Evolutionary conservation across 192 early-diverging fungal species (phyloP).

Genomic region (Mortierella claussenii): DNA sequence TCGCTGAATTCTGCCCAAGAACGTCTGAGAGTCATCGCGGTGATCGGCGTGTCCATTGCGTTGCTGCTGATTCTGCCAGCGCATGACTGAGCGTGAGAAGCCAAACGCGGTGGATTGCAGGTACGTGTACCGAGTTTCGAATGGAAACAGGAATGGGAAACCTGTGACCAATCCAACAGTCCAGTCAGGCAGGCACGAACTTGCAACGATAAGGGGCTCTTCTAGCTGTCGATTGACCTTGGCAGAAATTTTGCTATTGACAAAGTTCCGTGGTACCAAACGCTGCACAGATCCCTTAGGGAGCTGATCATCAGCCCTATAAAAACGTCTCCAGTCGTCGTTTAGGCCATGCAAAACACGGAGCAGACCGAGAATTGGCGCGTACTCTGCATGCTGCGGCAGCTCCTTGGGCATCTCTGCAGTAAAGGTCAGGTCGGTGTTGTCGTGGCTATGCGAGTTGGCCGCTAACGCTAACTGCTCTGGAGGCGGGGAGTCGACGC

Average conservation of each 20-base stretch:
- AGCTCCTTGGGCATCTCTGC: conserved; percentile 37
- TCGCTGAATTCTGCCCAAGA: conserved; percentile 78
- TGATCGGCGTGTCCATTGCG: conserved; percentile 54
- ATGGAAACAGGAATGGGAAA: conserved; percentile 85
- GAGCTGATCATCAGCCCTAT: conserved; percentile 20
- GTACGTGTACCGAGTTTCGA: conserved; percentile 81
- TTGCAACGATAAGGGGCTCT: conserved; percentile 90
- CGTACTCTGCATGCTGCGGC: conserved; percentile 28
- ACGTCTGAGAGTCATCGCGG: conserved; percentile 55
- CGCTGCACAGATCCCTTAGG: conserved; percentile 19
- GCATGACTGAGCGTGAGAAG: conserved; percentile 78
- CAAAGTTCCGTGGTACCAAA: conserved; percentile 61
- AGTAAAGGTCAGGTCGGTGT: conserved; percentile 19
- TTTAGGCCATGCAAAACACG: conserved; percentile 54
- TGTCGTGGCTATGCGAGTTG: neutral
- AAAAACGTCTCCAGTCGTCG: conserved; percentile 48
- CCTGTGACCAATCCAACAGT: conserved; percentile 66
- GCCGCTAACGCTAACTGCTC: conserved; percentile 15
- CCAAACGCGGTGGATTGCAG: conserved; percentile 90
- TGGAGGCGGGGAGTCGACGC: conserved; percentile 53
- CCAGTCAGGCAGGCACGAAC: conserved; percentile 83
- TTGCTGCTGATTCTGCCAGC: conserved; percentile 63
- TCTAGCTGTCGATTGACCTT: conserved; percentile 89
- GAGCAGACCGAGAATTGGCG: conserved; percentile 52
- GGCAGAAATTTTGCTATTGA: conserved; percentile 84